Base-by-base conservation (phyloP, 2,329 filamentous ascomycete species). In the Eutypella sp. region DNA sequence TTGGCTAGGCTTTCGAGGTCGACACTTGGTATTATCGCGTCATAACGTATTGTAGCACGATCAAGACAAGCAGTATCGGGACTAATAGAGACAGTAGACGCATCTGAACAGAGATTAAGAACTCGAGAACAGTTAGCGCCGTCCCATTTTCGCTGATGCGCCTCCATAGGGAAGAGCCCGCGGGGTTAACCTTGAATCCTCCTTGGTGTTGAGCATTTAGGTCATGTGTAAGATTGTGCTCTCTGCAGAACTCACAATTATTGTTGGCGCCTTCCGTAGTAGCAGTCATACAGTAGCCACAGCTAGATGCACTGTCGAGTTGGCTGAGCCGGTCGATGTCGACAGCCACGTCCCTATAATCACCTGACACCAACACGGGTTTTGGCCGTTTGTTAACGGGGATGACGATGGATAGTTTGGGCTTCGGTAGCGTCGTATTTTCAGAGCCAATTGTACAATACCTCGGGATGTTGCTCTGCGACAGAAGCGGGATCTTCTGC, bases 11-110 rank as follows among this genome's bases (percentile, higher is more conserved):
- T n/a, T n/a, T n/a, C n/a, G n/a, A n/a, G n/a, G 4, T n/a, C 15
- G 29, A 33, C 15, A n/a, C 29, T 7, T 15, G 6, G 16, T n/a
- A 20, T 22, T 38, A 38, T 15, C 36, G 36, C 18, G 18, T 33
- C 13, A n/a, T 33, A 15, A 55, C 25, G 31, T 55, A 54, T 19
- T 49, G 39, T 13, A 45, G 41, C 11, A 54, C 20, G 7, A 53
- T 31, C 18, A 57, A 42, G 9, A 57, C 25, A 1, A 60, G 27
- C 9, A 54, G 13, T 2, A 54, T 1, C 2, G 53, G 46, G 2
- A 56, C 27, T 5, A 52, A 20, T 2, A 60, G 15, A 6, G 36
- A 38, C n/a, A 60, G 38, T 11, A 59, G 46, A 9, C 53, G 47
- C 42, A 49, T 52, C 41, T 55, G 54, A 18, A 59, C 47, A 31